Conservation (phyloP, 1,284 basidiomycete species). For the Ustilago hordei region DNA sequence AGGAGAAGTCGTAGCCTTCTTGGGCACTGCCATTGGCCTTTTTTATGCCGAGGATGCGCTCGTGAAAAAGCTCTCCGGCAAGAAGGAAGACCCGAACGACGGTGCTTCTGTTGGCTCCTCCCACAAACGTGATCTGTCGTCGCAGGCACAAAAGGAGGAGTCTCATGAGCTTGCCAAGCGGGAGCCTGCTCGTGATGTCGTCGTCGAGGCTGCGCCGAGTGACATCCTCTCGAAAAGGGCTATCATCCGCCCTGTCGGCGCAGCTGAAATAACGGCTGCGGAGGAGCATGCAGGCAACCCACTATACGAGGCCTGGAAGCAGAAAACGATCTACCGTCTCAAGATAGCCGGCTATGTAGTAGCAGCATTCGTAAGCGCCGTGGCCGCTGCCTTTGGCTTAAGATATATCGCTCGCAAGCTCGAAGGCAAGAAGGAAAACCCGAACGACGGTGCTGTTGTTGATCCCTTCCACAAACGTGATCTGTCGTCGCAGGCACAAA, state of each 20-base stretch:
- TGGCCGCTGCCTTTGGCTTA: neutral
- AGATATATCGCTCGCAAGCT: neutral
- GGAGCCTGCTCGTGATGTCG: no score
- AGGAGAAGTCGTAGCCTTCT: accelerated
- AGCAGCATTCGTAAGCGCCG: neutral
- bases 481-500: no score
- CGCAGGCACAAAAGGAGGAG: neutral
- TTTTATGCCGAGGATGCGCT: no score
- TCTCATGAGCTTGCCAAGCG: neutral
- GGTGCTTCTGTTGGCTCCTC: neutral
- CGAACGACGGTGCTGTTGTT: neutral
- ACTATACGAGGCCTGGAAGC: neutral
- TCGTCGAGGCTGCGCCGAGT: neutral
- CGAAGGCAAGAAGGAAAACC: neutral
- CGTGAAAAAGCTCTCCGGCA: neutral
- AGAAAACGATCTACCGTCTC: neutral
- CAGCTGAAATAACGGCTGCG: neutral
- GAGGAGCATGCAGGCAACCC: neutral
- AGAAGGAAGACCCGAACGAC: neutral
- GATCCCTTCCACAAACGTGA: neutral
- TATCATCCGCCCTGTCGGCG: conserved; percentile 2
- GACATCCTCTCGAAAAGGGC: neutral
- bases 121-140: neutral
- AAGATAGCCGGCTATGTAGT: neutral
- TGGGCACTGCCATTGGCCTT: neutral